These are phyloP conservation scores for Aureobasidium sp. DNA, from an alignment of 2,329 filamentous ascomycete genomes.

Conservation along the genomic window DNA sequence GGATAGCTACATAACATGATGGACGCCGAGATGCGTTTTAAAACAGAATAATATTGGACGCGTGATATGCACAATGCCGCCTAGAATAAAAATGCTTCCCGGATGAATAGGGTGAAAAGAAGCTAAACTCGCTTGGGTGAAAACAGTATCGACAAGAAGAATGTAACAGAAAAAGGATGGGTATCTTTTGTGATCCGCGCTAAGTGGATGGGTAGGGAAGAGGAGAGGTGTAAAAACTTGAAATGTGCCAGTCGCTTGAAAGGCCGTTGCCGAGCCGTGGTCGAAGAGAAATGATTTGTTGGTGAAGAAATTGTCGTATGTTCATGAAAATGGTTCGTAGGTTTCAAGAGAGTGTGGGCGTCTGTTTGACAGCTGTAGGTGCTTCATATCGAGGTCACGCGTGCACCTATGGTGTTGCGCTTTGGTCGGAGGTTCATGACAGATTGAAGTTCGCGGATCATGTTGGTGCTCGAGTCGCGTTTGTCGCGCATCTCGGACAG, in stretches of 20 bases:
- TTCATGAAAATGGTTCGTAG: slow-evolving; percentile 1
- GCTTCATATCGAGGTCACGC: slow-evolving; percentile 12
- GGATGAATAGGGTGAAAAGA: neutral
- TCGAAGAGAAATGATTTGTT: neutral
- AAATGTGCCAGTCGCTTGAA: neutral
- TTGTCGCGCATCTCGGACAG: slow-evolving; percentile 65
- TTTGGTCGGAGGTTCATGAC: slow-evolving; percentile 50
- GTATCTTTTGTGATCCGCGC: slow-evolving; percentile 4
- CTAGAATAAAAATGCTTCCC: neutral
- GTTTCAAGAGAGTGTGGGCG: neutral
- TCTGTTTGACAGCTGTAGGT: neutral
- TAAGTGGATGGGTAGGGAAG: neutral
- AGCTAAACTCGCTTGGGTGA: neutral
- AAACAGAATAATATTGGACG: neutral
- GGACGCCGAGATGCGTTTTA: neutral
- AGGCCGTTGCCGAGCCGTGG: neutral
- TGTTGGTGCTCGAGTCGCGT: slow-evolving; percentile 72
- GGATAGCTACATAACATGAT: neutral
- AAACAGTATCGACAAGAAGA: slow-evolving; percentile 1
- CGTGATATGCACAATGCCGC: neutral
- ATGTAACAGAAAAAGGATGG: neutral
- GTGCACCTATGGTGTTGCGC: slow-evolving; percentile 1
- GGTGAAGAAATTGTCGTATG: neutral
- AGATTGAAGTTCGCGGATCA: slow-evolving; percentile 88
- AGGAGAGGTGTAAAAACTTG: neutral